Evolutionary conservation across 306 rosid genomes (phyloP), one percentile per base, ranked within the genome.

Genomic region (Oemleria cerasiformis): DNA sequence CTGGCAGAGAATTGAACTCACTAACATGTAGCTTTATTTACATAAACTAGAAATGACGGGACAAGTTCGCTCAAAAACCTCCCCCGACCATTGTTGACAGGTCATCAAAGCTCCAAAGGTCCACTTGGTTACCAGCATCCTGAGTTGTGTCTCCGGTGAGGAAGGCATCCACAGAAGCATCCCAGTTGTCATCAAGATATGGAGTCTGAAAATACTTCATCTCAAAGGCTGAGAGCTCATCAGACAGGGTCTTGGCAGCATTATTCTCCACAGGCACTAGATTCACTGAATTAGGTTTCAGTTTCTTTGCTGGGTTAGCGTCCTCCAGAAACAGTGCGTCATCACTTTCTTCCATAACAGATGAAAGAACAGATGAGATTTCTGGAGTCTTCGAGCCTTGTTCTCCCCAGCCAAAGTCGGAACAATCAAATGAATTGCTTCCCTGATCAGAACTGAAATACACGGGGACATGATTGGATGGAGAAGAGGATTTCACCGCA

Each of bases 11-110:
- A 42, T 53, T 25, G 12, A 39, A 73, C 74, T 71, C 73, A 89
- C 92, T 84, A 73, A 84, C 96, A 80, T 88, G 92, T 79, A 82
- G 92, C 90, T 85, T 91, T 94, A 89, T 94, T 94, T 94, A 91
- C 96, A 89, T 84, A 80, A 77, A 72, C 45, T 45, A 74, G 75
- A 64, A 65, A 67, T 36, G 66, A 42, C 21, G 74, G 58, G 57
- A 62, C 58, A 61, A 67, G 68, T 49, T 73, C 56, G 77, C 81
- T 88, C 19, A 94, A 87, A 83, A 87, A 55, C 7, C 84, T 60
- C 87, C 91, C 36, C 86, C 94, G 50, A 70, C 72, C 65, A 84
- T 2, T 57, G 82, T 45, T 30, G 97, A 78, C 73, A 87, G 56
- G 57, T 94, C 99, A 54, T 89, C 95, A 21, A 91, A 94, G 86